These are phyloP conservation scores for Chrysanthemum lavandulifolium DNA, from an alignment of 129 eudicot species.

Conservation along the genomic window DNA sequence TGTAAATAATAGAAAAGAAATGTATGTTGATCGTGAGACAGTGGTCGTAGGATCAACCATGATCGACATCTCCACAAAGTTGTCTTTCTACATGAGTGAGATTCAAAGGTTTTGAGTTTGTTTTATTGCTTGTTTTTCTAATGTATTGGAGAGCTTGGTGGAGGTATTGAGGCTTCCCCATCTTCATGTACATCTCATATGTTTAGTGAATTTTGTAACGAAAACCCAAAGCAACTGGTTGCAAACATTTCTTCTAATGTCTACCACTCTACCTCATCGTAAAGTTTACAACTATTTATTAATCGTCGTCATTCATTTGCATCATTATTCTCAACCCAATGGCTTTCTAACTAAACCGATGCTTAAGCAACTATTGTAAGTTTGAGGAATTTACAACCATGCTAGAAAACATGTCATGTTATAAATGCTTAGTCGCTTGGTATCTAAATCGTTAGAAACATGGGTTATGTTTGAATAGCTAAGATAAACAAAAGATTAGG, in stretches of 20 bases:
- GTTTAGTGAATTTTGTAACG: conserved; percentile 1
- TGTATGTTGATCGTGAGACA: conserved; percentile 22
- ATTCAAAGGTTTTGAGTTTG: neutral
- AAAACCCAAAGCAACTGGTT: neutral
- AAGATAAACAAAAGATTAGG: too few species aligned
- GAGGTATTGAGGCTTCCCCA: conserved; percentile 36
- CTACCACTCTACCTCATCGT: too few species aligned
- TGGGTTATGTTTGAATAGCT: too few species aligned
- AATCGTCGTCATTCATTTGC: too few species aligned
- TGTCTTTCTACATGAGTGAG: conserved; percentile 3
- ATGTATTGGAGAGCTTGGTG: conserved; percentile 30
- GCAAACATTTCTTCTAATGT: neutral
- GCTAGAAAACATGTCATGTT: too few species aligned
- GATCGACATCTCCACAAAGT: neutral
- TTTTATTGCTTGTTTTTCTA: conserved; percentile 16
- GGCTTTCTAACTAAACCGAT: too few species aligned
- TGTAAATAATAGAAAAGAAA: conserved; percentile 27
- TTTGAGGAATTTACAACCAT: too few species aligned
- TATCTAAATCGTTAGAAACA: too few species aligned
- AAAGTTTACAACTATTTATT: too few species aligned
- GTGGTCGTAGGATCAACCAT: conserved; percentile 27
- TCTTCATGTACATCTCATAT: conserved; percentile 21
- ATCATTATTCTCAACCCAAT: too few species aligned
- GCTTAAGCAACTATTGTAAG: too few species aligned
- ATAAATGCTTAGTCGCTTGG: too few species aligned